Evolutionary conservation across 371 early-diverging fungal genomes (phyloP), one percentile per base, ranked within the genome.

Genomic region (Caulochytrium protostelioides): DNA sequence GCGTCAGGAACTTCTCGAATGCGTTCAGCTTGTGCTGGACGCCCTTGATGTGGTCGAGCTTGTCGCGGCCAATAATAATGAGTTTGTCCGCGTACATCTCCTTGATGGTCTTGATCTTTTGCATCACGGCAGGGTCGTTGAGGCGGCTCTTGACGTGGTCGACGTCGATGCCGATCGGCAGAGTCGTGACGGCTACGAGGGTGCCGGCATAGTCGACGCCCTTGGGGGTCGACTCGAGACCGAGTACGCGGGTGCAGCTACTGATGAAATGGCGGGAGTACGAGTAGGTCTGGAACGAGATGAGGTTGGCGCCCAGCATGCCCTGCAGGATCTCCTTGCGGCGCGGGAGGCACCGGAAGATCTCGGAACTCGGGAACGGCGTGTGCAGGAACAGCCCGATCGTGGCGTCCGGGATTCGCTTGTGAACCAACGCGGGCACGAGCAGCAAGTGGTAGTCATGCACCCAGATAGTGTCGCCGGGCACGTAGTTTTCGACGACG

Each of bases 381-480:
- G 92, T 81, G 64, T 98, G 98, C 26, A 95, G 62, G 54, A 98
- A 98, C 46, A 94, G 79, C 16, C 92, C 92, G 36, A 98, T 78
- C 24, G 70, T 68, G 2, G 86, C 79, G 14, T 64, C 48, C 0
- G 87, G 89, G 6, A 87, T 47, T 28, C 49, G 54, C 43, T 68
- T 52, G 23, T 87, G 73, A 9, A 97, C 48, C 64, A 95, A 66
- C 33, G 61, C 59, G 2, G 95, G 95, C 1, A 92, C 66, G 16
- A 90, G 54, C 46, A 92, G 63, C 27, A 94, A 49, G 57, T 97
- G 97, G 50, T 97, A 97, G 61, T 97, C 98, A 50, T 98, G 94
- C 29, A 97, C 73, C 92, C 91, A 95, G 22, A 95, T 77, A 32
- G 81, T 65, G 54, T 97, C 98, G 14, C 76, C 84, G 7, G 72